Evolutionary conservation across 2,329 filamentous ascomycete genomes (phyloP), one percentile per base, ranked within the genome.

Genomic region (Botrytis sinoallii): DNA sequence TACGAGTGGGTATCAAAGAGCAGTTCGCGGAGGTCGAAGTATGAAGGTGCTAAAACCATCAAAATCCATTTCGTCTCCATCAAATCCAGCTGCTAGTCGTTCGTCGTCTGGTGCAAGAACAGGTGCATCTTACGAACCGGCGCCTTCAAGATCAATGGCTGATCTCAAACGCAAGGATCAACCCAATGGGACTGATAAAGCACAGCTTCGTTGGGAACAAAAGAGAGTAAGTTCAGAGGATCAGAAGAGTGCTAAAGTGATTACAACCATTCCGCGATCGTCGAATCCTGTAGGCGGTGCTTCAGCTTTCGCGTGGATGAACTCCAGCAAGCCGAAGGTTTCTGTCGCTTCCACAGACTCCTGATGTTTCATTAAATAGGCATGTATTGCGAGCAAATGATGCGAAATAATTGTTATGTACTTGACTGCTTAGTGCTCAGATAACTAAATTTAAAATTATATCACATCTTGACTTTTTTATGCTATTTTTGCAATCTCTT

Each of bases 271-370:
- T 78, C 84, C 88, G 25, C 88, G 90, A 73, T 87, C 89, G 10
- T 86, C 89, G 46, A 98, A 98, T 80, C 95, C 96, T 0, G 89
- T 97, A 29, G 95, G 95, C 14, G 93, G 93, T n/a, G 95, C 93
- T 22, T 96, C 93, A 74, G 95, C 95, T 4, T 98, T 98, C 84
- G 91, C 93, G 20, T 98, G 95, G 95, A 91, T 98, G 85, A 95
- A 92, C 66, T 83, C 86, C 20, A 72, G 72, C 18, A 79, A 79
- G 63, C 71, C 77, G 9, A 79, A 78, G 67, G 72, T 75, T 29
- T 75, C 75, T 40, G 73, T 75, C 9, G 71, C 77, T 40, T 46
- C 74, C 18, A 52, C 71, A 10, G 71, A 72, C 46, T 72, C 64
- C 35, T 72, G 63, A 69, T 68, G 22, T 55, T 14, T 66, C n/a